Evolutionary conservation across 495 filamentous ascomycete species (phyloP).

Genomic region (Amorphotheca resinae): DNA sequence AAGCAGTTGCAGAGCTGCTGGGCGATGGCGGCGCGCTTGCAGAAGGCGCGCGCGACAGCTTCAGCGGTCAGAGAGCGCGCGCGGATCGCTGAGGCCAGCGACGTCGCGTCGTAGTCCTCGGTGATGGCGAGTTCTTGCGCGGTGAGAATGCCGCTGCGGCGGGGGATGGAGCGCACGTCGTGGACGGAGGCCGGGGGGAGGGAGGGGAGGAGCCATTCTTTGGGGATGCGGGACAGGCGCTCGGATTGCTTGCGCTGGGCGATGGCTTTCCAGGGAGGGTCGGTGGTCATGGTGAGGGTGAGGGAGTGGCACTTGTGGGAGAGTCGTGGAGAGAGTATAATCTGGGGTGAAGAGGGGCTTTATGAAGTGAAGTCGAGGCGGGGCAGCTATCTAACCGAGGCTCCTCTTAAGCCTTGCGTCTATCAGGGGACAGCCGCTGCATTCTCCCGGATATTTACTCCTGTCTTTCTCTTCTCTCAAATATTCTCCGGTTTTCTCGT

Average conservation of each 20-base stretch:
- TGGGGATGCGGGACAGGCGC: slow-evolving; percentile 31
- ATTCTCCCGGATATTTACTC: too few relatives aligned
- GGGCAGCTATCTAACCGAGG: too few relatives aligned
- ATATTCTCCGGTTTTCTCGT: too few relatives aligned
- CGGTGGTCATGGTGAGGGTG: slow-evolving; percentile 6
- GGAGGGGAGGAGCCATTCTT: slow-evolving; percentile 30
- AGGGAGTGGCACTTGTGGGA: background rate
- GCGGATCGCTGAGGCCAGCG: slow-evolving; percentile 27
- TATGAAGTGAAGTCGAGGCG: too few relatives aligned
- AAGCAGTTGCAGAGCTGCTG: slow-evolving; percentile 54
- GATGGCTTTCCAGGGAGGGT: slow-evolving; percentile 20
- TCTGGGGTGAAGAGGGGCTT: too few relatives aligned
- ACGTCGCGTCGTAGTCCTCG: slow-evolving; percentile 33
- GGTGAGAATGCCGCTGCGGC: slow-evolving; percentile 19
- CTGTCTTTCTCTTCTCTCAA: too few relatives aligned
- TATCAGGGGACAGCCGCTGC: too few relatives aligned
- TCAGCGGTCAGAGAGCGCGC: slow-evolving; percentile 26
- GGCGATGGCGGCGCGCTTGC: slow-evolving; percentile 43
- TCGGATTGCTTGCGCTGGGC: slow-evolving; percentile 35
- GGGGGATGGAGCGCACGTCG: slow-evolving; percentile 11
- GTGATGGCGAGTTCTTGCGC: slow-evolving; percentile 38
- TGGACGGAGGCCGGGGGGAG: slow-evolving; percentile 3
- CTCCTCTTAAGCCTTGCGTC: too few relatives aligned
- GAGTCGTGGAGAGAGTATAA: too few relatives aligned
- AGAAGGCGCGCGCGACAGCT: slow-evolving; percentile 30